Conservation (phyloP, 2,329 filamentous ascomycete species). For the Blastomyces gilchristii region DNA sequence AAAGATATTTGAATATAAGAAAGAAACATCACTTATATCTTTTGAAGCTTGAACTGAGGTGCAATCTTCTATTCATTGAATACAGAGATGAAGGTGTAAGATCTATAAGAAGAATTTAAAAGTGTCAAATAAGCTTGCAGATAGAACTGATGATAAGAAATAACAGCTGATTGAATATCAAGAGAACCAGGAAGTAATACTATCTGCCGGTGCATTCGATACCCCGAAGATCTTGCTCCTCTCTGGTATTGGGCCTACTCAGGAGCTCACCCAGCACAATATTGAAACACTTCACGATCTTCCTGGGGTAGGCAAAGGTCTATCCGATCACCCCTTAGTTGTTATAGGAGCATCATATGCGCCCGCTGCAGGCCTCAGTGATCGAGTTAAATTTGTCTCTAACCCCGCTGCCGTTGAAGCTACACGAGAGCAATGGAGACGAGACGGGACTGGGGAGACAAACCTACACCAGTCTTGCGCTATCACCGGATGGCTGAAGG, state of each 20-base stretch:
- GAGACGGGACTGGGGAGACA: constrained; percentile 23
- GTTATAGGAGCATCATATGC: constrained; percentile 25
- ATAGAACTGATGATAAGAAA: too few species aligned
- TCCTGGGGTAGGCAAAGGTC: constrained; percentile 47
- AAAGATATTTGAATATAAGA: too few species aligned
- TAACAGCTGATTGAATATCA: too few species aligned
- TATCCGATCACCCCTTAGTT: constrained; percentile 40
- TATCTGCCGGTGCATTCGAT: constrained; percentile 63
- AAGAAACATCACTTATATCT: too few species aligned
- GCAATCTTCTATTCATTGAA: too few species aligned
- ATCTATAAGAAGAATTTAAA: too few species aligned
- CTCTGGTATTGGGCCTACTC: constrained; percentile 37
- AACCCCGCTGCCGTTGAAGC: constrained; percentile 29
- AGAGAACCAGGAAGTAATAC: constrained; percentile 60
- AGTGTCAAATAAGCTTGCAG: too few species aligned
- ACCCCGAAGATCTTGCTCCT: constrained; percentile 54
- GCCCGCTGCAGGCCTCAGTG: constrained; percentile 23
- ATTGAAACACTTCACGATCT: constrained; percentile 44
- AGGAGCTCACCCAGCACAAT: constrained; percentile 35
- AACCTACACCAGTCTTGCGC: constrained; percentile 18
- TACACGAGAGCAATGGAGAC: constrained; percentile 36
- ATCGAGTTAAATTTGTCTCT: constrained; percentile 34
- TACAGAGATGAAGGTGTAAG: too few species aligned
- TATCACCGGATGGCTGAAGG: constrained; percentile 19
- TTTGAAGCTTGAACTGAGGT: too few species aligned